Evolutionary conservation across 257 asterid genomes (phyloP), one percentile per base, ranked within the genome.

Genomic region (Cynanchum wilfordii): DNA sequence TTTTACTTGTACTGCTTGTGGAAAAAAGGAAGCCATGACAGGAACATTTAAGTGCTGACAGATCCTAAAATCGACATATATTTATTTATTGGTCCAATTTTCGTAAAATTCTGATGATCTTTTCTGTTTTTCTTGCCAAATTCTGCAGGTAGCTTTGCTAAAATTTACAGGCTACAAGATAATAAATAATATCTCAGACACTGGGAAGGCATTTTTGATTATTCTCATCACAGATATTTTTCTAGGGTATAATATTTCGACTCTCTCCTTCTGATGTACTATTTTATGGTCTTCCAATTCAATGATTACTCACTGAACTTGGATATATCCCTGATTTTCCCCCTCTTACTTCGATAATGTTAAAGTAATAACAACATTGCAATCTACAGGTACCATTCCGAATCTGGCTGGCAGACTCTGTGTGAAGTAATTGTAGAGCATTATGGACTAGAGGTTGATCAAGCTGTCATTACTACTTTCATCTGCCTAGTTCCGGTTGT

Each of bases 91-190:
- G 67, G 36, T 15, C 67, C 16, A 20, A 70, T 5, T 16, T 60
- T 59, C 11, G 36, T 17, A 44, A 50, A 60, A 58, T 57, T 71
- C 33, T 79, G 59, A 67, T 70, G 44, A 63, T 77, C 52, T 52
- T 22, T 29, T 75, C 67, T 69, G 44, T 63, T 63, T 79, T 38
- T 70, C 17, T 76, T 75, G 71, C 68, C 75, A 55, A 52, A 72
- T 74, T 70, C 72, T 82, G 81, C 95, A 92, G 99, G 97, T 92
- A 45, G 87, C 97, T 68, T 81, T 95, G 89, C 93, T 95, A 89
- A 95, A 88, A 85, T 95, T 95, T 82, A 92, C 96, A 2, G 97
- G 99, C 62, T 89, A 92, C 81, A 95, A 92, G 85, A 79, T 92
- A 74, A 52, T 95, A 80, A 95, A 90, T 74, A 95, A 90, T 77